A percentile compares a stretch with the other conserved stretches of the same genome.
phyloP scores from a whole-genome alignment of 208 protist species.

The Phytomonas sp. region DNA sequence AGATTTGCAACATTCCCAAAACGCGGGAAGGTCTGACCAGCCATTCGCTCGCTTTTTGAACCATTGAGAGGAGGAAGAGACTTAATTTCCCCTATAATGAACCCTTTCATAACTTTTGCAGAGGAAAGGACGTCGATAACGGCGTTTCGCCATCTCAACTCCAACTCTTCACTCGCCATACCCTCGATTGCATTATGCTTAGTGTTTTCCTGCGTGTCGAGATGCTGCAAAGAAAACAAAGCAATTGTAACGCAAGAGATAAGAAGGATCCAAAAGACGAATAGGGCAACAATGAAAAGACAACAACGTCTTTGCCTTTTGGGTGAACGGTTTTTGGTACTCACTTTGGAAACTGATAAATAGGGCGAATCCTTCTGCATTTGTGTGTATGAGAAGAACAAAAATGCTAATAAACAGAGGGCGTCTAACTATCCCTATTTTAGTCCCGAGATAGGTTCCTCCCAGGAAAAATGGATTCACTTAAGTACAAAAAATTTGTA shows the following conservation, averaged over 20 bases:
- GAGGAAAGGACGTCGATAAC: slow-evolving; percentile 29
- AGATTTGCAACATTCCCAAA: slow-evolving; percentile 23
- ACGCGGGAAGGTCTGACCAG: slow-evolving; percentile 20
- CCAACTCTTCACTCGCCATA: slow-evolving; percentile 15
- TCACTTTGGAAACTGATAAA: too few species aligned
- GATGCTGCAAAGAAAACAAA: slow-evolving; percentile 22
- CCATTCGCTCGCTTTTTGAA: slow-evolving; percentile 1
- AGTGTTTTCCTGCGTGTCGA: slow-evolving; percentile 1
- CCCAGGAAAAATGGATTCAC: too few species aligned
- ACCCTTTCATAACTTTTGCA: slow-evolving; percentile 30
- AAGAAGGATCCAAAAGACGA: slow-evolving; percentile 18
- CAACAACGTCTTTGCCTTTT: too few species aligned
- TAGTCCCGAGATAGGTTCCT: too few species aligned
- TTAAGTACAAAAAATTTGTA: too few species aligned
- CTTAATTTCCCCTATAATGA: slow-evolving; percentile 29
- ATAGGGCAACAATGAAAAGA: slow-evolving; percentile 4
- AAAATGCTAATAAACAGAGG: too few species aligned
- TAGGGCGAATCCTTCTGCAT: too few species aligned
- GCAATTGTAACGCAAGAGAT: slow-evolving; percentile 24
- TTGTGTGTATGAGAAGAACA: too few species aligned
- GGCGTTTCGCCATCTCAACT: slow-evolving; percentile 19
- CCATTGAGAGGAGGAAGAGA: slow-evolving; percentile 22
- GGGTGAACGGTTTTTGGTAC: too few species aligned
- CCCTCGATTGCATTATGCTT: slow-evolving; percentile 10
- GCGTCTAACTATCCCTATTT: too few species aligned